Conservation (phyloP, 768 basidiomycete genomes). For the Lactifluus hygrophoroides region DNA sequence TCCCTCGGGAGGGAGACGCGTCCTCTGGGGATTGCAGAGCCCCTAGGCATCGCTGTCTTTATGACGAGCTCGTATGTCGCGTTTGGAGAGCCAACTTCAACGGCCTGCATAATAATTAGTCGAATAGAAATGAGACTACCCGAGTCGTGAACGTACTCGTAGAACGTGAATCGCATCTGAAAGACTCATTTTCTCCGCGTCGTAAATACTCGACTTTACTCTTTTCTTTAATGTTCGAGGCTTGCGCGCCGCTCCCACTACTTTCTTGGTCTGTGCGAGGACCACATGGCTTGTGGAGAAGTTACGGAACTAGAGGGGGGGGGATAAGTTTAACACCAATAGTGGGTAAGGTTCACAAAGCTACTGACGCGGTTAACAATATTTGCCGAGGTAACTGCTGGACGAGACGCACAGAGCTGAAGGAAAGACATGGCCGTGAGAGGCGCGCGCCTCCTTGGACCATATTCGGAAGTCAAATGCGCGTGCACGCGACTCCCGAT, state of each 20-base stretch:
- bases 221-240: constrained; percentile 43
- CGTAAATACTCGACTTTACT: constrained; percentile 46
- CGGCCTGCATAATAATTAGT: constrained; percentile 43
- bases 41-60: constrained; percentile 70
- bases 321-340: neutral
- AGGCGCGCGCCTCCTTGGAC: too few relatives aligned
- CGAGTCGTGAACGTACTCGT: constrained; percentile 27
- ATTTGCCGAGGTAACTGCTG: neutral
- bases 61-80: constrained; percentile 75
- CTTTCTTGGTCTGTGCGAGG: constrained; percentile 47
- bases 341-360: neutral
- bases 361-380: neutral
- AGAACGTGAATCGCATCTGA: constrained; percentile 59
- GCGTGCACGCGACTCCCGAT: neutral
- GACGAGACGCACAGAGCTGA: neutral
- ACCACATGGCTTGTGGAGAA: constrained; percentile 46
- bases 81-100: constrained; percentile 70
- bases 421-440: constrained; percentile 11
- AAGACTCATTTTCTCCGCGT: constrained; percentile 58
- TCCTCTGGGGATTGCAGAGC: constrained; percentile 80
- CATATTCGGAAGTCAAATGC: neutral
- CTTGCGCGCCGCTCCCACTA: constrained; percentile 48
- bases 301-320: constrained; percentile 27
- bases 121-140: constrained; percentile 28
- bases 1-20: constrained; percentile 80